Evolutionary conservation across 495 filamentous ascomycete genomes (phyloP).

Genomic region (Chaetomium tenue): DNA sequence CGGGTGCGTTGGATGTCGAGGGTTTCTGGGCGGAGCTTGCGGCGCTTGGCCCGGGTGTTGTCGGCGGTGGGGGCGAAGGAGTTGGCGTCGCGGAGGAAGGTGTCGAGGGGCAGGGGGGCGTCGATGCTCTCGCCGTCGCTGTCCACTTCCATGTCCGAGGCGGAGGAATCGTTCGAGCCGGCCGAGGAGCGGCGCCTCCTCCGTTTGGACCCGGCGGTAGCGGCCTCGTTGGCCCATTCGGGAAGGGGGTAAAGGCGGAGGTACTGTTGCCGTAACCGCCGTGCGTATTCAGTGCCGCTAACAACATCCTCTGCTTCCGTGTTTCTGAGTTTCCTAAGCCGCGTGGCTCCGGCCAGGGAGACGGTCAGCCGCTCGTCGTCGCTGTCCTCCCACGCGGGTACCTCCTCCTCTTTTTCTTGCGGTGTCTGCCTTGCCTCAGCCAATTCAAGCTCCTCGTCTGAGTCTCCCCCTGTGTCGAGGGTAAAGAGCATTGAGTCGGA

Average conservation of each 20-base stretch:
- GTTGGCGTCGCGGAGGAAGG: slow-evolving; percentile 68
- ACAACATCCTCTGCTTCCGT: slow-evolving; percentile 82
- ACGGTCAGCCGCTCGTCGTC: slow-evolving; percentile 86
- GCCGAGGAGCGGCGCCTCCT: slow-evolving; percentile 53
- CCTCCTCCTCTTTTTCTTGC: slow-evolving; percentile 30
- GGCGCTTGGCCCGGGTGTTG: slow-evolving; percentile 45
- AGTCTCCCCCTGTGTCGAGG: slow-evolving; percentile 44
- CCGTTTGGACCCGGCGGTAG: slow-evolving; percentile 50
- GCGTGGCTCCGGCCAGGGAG: slow-evolving; percentile 69
- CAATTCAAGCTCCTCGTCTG: slow-evolving; percentile 34
- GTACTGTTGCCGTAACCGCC: slow-evolving; percentile 75
- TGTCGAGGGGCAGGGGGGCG: slow-evolving; percentile 71
- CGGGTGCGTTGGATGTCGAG: slow-evolving; percentile 72
- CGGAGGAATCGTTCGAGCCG: slow-evolving; percentile 44
- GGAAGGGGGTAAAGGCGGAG: slow-evolving; percentile 75
- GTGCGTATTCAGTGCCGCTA: slow-evolving; percentile 79
- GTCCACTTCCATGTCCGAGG: slow-evolving; percentile 57
- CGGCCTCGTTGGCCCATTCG: slow-evolving; percentile 63
- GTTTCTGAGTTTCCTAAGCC: slow-evolving; percentile 75
- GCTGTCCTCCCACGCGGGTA: slow-evolving; percentile 86
- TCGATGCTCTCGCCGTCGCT: slow-evolving; percentile 62
- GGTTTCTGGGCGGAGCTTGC: slow-evolving; percentile 77
- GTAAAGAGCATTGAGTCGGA: slow-evolving; percentile 62
- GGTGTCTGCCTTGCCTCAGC: neutral
- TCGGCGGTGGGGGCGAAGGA: slow-evolving; percentile 46